Evolutionary conservation across 306 rosid genomes (phyloP).

Genomic region (Mimosa pudica): DNA sequence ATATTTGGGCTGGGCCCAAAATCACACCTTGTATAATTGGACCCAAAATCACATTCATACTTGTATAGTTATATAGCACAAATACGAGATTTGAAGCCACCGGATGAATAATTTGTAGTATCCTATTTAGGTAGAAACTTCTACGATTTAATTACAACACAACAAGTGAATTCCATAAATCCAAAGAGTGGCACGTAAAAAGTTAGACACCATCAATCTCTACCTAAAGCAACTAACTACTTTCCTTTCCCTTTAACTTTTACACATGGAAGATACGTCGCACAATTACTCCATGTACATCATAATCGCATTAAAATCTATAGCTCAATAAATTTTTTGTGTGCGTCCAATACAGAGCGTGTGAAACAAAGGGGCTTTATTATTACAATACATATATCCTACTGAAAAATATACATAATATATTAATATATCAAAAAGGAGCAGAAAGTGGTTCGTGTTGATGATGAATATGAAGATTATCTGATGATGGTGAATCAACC

Average conservation of each 20-base stretch:
- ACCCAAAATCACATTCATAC: not conserved
- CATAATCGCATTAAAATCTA: not conserved
- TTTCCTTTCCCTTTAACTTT: not conserved
- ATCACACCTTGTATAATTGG: not conserved
- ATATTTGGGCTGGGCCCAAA: not conserved
- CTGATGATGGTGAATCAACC: slow-evolving; percentile 18
- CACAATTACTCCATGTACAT: not conserved
- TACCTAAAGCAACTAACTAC: not conserved
- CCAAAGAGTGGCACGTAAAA: not conserved
- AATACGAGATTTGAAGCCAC: too few species aligned
- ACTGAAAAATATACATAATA: not conserved
- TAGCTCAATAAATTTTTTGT: not conserved
- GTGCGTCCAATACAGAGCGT: not conserved
- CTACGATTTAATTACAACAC: too few species aligned
- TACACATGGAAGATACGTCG: not conserved
- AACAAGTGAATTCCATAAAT: not conserved
- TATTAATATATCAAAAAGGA: slow-evolving; percentile 57
- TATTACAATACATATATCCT: not conserved
- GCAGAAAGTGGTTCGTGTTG: slow-evolving; percentile 71
- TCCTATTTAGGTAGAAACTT: not conserved
- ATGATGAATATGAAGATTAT: not conserved
- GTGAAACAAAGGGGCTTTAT: not conserved
- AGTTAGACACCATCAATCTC: not conserved
- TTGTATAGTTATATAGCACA: not conserved
- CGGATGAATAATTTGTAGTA: too few species aligned